Evolutionary conservation across 2,329 filamentous ascomycete genomes (phyloP), one percentile per base, ranked within the genome.

Genomic region (Talaromyces marneffei): DNA sequence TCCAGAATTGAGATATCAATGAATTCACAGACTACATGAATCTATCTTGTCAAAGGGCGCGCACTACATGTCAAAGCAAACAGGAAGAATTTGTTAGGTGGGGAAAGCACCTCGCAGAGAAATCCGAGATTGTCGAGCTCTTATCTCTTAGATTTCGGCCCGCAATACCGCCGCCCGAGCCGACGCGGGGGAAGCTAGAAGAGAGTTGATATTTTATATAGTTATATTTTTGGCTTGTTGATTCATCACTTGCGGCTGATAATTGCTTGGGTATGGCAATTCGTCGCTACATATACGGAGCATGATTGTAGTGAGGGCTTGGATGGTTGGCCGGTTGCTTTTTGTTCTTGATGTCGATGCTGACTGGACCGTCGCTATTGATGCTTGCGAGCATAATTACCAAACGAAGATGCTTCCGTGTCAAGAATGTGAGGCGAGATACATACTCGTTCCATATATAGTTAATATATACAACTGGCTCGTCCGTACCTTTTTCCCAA

Each of bases 71-170:
- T 48, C 44, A 29, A n/a, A 48, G 29, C 14, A 27, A 27, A 2
- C 7, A 48, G 29, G 10, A 48, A n/a, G 14, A 46, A 27, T 29
- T 31, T 50, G 10, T 31, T 50, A 23, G n/a, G 18, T 31, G 48
- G 48, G 48, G 39, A 57, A 53, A 46, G 16, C 18, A 46, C 16
- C 37, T 61, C 59, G 59, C 59, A 57, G 9, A 61, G 53, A 61
- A 57, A 35, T 42, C 59, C 59, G 59, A 61, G 53, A 50, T 52
- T 10, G 8, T 35, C 5, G 20, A 16, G 29, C 14, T 55, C 3
- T 27, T 31, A n/a, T 46, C 3, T 46, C 23, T 48, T 27, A 33
- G 12, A 35, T 29, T n/a, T n/a, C 59, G 37, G 37, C n/a, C 4
- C 23, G 4, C 16, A 18, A 31, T n/a, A 33, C 20, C 48, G 46